phyloP scores from a whole-genome alignment of 371 early-diverging fungal species.

The Apophysomyces sp. region DNA sequence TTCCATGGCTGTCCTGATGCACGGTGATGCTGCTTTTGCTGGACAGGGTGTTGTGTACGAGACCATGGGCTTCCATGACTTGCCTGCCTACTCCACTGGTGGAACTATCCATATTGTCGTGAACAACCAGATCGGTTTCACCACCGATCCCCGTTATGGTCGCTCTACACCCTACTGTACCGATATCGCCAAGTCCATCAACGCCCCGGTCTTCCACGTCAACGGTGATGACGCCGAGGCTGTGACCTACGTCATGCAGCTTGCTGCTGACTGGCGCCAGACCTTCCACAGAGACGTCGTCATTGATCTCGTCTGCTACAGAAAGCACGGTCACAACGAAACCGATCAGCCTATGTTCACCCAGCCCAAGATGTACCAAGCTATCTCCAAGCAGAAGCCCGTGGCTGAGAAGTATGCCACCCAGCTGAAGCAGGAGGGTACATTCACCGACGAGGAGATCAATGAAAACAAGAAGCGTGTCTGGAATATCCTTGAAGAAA shows the following conservation, averaged over 20 bases:
- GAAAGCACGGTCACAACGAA: slow-evolving; percentile 98
- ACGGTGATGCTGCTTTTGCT: slow-evolving; percentile 98
- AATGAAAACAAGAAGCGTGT: slow-evolving; percentile 86
- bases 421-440: slow-evolving; percentile 81
- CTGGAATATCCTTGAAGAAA: slow-evolving; percentile 90
- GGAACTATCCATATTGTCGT: slow-evolving; percentile 97
- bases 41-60: slow-evolving; percentile 98
- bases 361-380: slow-evolving; percentile 96
- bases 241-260: slow-evolving; percentile 89
- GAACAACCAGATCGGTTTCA: slow-evolving; percentile 99
- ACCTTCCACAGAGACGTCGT: slow-evolving; percentile 96
- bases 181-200: slow-evolving; percentile 95
- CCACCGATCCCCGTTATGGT: slow-evolving; percentile 93
- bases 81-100: slow-evolving; percentile 94
- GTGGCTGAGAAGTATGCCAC: slow-evolving; percentile 82
- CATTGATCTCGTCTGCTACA: slow-evolving; percentile 95
- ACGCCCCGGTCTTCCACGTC: slow-evolving; percentile 96
- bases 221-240: slow-evolving; percentile 98
- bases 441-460: slow-evolving; percentile 80
- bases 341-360: slow-evolving; percentile 98
- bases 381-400: slow-evolving; percentile 81
- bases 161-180: slow-evolving; percentile 97
- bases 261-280: slow-evolving; percentile 95
- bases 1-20: slow-evolving; percentile 90
- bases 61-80: slow-evolving; percentile 92